phyloP scores from a whole-genome alignment of 306 rosid genomes.

The Amphicarpaea edgeworthii region DNA sequence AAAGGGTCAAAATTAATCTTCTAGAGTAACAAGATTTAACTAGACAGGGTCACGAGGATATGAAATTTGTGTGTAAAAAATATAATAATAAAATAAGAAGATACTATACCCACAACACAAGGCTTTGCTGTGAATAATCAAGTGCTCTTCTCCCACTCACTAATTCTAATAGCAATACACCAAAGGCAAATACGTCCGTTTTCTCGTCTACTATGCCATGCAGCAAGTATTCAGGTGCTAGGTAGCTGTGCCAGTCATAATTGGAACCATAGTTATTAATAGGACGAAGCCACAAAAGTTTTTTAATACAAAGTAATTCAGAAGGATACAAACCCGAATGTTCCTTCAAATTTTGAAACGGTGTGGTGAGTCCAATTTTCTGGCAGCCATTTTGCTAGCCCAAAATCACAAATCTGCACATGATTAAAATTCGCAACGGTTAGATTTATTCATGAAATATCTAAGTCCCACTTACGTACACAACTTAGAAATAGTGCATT shows the following conservation, averaged over 20 bases:
- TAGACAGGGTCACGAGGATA: neutral
- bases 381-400: slow-evolving; percentile 98
- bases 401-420: slow-evolving; percentile 91
- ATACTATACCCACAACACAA: slow-evolving; percentile 85
- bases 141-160: slow-evolving; percentile 94
- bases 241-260: slow-evolving; percentile 64
- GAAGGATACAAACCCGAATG: slow-evolving; percentile 80
- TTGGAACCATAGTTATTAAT: neutral
- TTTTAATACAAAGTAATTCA: slow-evolving; percentile 30
- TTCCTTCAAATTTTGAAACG: slow-evolving; percentile 89
- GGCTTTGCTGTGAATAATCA: slow-evolving; percentile 95
- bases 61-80: neutral
- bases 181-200: slow-evolving; percentile 92
- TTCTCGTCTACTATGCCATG: slow-evolving; percentile 98
- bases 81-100: neutral
- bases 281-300: neutral
- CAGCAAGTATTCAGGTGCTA: slow-evolving; percentile 91
- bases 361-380: slow-evolving; percentile 94
- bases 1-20: slow-evolving; percentile 3
- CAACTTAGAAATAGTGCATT: neutral
- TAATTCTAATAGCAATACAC: slow-evolving; percentile 85
- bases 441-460: slow-evolving; percentile 8
- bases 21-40: neutral
- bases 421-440: neutral
- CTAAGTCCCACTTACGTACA: neutral